Base-by-base conservation (phyloP, 108 stramenopile species). In the Mediolabrus comicus region DNA sequence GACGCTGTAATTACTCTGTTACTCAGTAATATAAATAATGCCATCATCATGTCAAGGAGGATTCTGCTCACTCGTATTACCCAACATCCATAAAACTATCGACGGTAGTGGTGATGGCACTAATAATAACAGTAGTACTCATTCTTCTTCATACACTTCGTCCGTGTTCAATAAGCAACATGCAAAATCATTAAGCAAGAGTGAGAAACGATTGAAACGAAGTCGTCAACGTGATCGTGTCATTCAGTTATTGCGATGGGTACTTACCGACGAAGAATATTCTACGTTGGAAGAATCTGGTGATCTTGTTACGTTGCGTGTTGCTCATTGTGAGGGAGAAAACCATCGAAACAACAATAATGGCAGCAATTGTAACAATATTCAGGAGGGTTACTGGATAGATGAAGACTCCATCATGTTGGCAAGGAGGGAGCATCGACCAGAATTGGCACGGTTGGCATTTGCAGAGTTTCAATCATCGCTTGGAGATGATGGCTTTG, bases 381-480 rank as follows among this genome's bases (percentile, higher is more conserved):
- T 17, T 14, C 17, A 17, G 24, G 36, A 28, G 41, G 46, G 60
- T 7, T 75, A 30, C 39, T 77, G 76, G 63, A 26, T 77, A 7
- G 46, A 77, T 54, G 51, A 32, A 3, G 69, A 65, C 16, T 43
- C 43, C 16, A 29, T 77, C 4, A 57, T 31, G 32, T 77, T 70
- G 55, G 68, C 64, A 13, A 79, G 65, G 61, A 74, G 35, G 59
- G 78, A 79, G 33, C 72, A 79, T 74, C 66, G 78, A 41, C 78
- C 78, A 16, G 72, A 74, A 16, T 69, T 74, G 53, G 67, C 72
- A 30, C 69, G 68, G 8, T 70, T 77, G 76, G 69, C 69, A 6
- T 70, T 70, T 77, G 76, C 76, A 25, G 76, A 77, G 17, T 77
- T 65, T 53, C 67, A 54, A 68, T 54, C 62, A 16, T 70, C 63